Conservation (phyloP, 208 protist genomes). For the Porcisia hertigi region DNA sequence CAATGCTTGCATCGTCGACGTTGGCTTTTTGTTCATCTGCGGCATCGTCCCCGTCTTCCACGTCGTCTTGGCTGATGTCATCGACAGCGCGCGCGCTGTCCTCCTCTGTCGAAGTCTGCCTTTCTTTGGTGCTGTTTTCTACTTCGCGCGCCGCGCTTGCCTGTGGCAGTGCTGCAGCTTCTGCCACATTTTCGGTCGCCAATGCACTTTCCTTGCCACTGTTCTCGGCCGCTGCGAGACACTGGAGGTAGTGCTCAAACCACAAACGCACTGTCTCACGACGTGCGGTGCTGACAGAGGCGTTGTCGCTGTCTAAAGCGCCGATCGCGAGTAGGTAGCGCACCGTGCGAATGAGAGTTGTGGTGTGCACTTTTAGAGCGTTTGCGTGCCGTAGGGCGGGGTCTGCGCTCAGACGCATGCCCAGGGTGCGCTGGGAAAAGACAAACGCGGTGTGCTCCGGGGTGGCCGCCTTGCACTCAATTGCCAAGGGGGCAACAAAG, state of each 20-base stretch:
- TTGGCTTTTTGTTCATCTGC: not conserved
- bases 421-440: conserved; percentile 41
- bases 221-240: not conserved
- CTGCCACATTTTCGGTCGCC: not conserved
- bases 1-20: not conserved
- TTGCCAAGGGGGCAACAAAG: conserved; percentile 38
- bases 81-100: not conserved
- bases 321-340: conserved; percentile 19
- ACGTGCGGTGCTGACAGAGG: not conserved
- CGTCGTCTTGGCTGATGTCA: not conserved
- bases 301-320: not conserved
- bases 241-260: conserved; percentile 27
- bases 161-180: not conserved
- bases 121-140: not conserved
- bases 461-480: conserved; percentile 21
- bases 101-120: not conserved
- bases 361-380: conserved; percentile 14
- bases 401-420: not conserved
- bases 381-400: not conserved
- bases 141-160: not conserved
- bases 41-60: conserved; percentile 2
- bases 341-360: conserved; percentile 12
- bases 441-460: conserved; percentile 35
- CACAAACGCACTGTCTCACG: conserved; percentile 14
- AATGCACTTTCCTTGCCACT: not conserved